phyloP scores from a whole-genome alignment of 148 eudicot genomes.

The Vaccinium macrocarpon region DNA sequence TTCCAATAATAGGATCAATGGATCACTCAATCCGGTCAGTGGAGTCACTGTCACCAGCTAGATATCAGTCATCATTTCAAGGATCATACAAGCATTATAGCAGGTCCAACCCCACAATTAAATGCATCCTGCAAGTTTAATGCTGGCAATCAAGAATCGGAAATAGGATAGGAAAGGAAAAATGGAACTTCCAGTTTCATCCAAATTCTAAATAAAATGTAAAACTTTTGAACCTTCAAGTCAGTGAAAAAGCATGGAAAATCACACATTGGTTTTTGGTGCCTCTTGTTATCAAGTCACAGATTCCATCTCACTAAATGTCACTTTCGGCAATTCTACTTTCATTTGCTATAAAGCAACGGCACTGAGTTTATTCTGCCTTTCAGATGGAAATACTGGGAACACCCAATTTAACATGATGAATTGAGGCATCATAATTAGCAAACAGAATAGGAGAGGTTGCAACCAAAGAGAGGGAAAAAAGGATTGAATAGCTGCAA shows the following conservation, averaged over 20 bases:
- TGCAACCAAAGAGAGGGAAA: not conserved
- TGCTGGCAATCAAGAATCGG: not conserved
- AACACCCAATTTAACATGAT: not conserved
- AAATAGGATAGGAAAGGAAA: not conserved
- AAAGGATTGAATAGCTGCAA: not conserved
- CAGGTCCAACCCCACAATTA: not conserved
- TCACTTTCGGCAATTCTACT: constrained; percentile 5
- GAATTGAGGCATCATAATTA: not conserved
- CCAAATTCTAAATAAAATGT: not conserved
- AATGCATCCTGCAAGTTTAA: not conserved
- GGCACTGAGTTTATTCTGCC: not conserved
- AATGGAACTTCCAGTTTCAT: not conserved
- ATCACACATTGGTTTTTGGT: not conserved
- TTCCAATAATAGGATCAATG: not conserved
- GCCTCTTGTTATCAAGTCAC: not conserved
- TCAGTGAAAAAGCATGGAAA: not conserved
- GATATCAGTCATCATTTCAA: not conserved
- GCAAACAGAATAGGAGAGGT: not conserved
- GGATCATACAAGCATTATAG: not conserved
- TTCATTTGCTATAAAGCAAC: constrained; percentile 3
- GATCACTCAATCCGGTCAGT: not conserved
- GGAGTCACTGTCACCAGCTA: not conserved
- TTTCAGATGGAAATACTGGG: not conserved
- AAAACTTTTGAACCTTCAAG: not conserved
- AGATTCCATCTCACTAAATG: constrained; percentile 6